Base-by-base conservation (phyloP, 352 stramenopile species). In the Phytopythium vexans region DNA sequence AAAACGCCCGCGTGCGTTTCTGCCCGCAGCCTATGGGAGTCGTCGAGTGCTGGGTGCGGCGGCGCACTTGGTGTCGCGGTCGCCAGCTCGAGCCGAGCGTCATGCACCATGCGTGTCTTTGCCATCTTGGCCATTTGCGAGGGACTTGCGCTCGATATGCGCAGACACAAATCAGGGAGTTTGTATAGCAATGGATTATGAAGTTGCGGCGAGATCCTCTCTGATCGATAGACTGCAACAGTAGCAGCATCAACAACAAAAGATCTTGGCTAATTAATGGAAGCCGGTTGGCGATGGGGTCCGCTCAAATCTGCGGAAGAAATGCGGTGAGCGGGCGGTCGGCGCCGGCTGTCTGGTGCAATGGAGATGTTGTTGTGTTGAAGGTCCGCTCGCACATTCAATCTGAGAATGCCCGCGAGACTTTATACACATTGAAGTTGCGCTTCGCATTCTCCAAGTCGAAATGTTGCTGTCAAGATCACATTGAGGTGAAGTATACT, bases 361-460 rank as follows among this genome's bases (percentile, higher is more conserved):
- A 44, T 36, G 48, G 35, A 41, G 34, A 44, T 41, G 52, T 44
- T 53, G 59, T 61, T 6, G 11, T 68, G 66, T 78, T 80, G 70
- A 80, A 80, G 67, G 52, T 54, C 41, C 54, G 21, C 21, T 27
- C 21, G 27, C 15, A 43, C 36, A 58, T 64, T 55, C 50, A 55
- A 49, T 38, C 41, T 21, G 45, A 21, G 49, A 33, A 15, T 41
- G 62, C 70, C 70, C 74, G 41, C 49, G 47, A 72, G 53, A 83
- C 12, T 54, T 66, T 34, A 78, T 83, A 66, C 54, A 56, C 47
- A 39, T 78, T 78, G 68, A 82, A 82, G 72, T 78, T 76, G 49
- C 51, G 46, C 35, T 54, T 12, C 12, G 0, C 0, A 5, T 1
- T 8, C 1, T 14, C 12, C 31, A 31, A 21, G 6, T 36, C 45